These are phyloP conservation scores for Elsinoe perseae DNA, from an alignment of 2,329 filamentous ascomycete genomes.

Conservation along the genomic window DNA sequence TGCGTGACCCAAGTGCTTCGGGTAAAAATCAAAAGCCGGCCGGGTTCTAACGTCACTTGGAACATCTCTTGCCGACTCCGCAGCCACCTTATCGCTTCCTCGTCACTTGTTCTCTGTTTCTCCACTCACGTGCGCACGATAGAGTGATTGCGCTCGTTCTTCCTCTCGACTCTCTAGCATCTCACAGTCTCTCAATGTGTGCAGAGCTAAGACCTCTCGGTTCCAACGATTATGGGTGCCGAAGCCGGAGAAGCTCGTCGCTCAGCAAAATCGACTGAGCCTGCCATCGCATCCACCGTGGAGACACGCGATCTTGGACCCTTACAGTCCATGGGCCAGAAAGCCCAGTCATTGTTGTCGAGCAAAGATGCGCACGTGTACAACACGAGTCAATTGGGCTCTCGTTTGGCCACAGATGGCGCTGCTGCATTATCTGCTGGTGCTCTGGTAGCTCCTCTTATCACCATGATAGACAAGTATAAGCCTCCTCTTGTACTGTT, in stretches of 20 bases:
- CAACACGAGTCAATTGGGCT: slow-evolving; percentile 67
- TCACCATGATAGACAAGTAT: slow-evolving; percentile 81
- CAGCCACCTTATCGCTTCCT: not conserved
- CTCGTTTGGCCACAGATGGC: slow-evolving; percentile 60
- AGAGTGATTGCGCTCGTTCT: not conserved
- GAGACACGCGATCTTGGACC: slow-evolving; percentile 14
- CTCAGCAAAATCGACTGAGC: slow-evolving; percentile 12
- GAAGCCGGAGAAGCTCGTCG: slow-evolving; percentile 20
- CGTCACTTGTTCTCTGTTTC: not conserved
- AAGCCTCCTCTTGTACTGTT: slow-evolving; percentile 20
- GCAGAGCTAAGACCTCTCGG: slow-evolving; percentile 19
- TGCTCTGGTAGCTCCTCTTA: slow-evolving; percentile 69
- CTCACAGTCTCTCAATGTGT: slow-evolving; percentile 9
- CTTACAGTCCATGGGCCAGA: not conserved
- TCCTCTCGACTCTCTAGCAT: not conserved
- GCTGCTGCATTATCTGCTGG: slow-evolving; percentile 64
- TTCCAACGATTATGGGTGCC: slow-evolving; percentile 25
- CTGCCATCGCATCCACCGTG: slow-evolving; percentile 4
- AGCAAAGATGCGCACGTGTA: slow-evolving; percentile 38
- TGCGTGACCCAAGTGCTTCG: not conserved
- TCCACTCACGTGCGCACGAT: not conserved
- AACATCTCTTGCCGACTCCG: not conserved
- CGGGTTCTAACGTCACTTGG: not conserved
- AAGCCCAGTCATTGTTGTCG: not conserved
- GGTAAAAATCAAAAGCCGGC: not conserved